Evolutionary conservation across 2,329 filamentous ascomycete species (phyloP).

Genomic region (Falciphora oryzae): DNA sequence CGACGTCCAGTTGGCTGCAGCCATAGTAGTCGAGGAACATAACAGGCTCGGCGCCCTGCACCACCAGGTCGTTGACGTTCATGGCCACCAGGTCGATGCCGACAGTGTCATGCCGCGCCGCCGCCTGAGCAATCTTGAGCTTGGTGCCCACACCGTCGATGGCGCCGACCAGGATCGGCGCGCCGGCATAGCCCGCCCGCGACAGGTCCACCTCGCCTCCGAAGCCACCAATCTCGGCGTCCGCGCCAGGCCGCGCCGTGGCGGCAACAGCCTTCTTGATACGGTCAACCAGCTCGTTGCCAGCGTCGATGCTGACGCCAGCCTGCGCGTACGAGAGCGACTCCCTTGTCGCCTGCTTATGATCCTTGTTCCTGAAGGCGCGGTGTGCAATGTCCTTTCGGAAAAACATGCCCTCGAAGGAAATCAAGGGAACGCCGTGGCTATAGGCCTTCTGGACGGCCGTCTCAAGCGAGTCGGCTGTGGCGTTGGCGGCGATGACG

Average conservation of each 20-base stretch:
- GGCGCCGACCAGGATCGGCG: conserved; percentile 82
- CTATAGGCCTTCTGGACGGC: conserved; percentile 82
- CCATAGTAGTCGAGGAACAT: conserved; percentile 99
- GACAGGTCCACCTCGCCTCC: conserved; percentile 80
- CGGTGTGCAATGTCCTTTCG: conserved; percentile 88
- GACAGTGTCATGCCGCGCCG: conserved; percentile 87
- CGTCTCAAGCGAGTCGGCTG: conserved; percentile 63
- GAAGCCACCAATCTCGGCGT: conserved; percentile 92
- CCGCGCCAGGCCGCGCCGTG: conserved; percentile 78
- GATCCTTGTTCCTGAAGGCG: conserved; percentile 45
- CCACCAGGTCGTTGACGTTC: conserved; percentile 97
- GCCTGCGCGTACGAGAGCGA: conserved; percentile 86
- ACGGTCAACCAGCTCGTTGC: conserved; percentile 84
- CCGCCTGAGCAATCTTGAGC: conserved; percentile 87
- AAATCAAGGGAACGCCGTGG: conserved; percentile 68
- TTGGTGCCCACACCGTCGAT: conserved; percentile 98
- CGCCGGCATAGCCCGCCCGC: conserved; percentile 64
- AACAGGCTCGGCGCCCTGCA: conserved; percentile 89
- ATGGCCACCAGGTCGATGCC: conserved; percentile 97
- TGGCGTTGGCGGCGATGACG: conserved; percentile 88
- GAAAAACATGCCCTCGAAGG: conserved; percentile 87
- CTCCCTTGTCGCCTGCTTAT: conserved; percentile 31
- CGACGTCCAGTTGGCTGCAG: conserved; percentile 78
- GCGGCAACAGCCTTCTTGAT: conserved; percentile 89
- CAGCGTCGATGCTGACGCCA: conserved; percentile 89